These are phyloP conservation scores for Aureobasidium subglaciale DNA, from an alignment of 2,329 filamentous ascomycete genomes.

Conservation along the genomic window DNA sequence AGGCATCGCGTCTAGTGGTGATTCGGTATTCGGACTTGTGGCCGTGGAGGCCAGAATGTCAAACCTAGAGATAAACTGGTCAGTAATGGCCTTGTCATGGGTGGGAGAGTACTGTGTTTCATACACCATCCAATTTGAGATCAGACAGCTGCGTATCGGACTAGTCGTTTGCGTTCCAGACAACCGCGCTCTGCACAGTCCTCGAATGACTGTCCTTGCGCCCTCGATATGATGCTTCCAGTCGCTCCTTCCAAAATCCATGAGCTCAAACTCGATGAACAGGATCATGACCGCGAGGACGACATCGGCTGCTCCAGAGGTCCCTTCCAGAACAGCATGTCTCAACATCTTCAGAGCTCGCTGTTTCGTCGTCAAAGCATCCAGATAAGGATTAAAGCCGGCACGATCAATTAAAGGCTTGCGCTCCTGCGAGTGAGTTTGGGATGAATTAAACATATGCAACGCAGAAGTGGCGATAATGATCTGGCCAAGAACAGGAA, in stretches of 20 bases:
- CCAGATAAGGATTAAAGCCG: neutral
- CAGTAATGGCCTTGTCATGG: too few species aligned
- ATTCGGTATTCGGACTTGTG: too few species aligned
- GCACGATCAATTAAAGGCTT: too few species aligned
- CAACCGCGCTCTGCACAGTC: neutral
- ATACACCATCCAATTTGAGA: neutral
- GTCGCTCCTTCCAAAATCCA: neutral
- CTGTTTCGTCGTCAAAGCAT: neutral
- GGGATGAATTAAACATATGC: neutral
- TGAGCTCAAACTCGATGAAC: neutral
- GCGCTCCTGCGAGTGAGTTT: too few species aligned
- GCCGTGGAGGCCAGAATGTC: neutral
- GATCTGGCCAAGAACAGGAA: neutral
- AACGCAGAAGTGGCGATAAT: neutral
- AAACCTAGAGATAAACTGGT: neutral
- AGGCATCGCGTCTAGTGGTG: too few species aligned
- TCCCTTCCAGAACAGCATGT: neutral
- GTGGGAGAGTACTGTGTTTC: too few species aligned
- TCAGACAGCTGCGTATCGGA: neutral
- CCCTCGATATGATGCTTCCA: neutral
- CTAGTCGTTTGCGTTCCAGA: neutral
- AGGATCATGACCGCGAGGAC: neutral
- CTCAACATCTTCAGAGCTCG: neutral
- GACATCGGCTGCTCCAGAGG: neutral
- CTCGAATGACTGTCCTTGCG: neutral